Base-by-base conservation (phyloP, 257 asterid genomes). In the Solanum tacnaense region DNA sequence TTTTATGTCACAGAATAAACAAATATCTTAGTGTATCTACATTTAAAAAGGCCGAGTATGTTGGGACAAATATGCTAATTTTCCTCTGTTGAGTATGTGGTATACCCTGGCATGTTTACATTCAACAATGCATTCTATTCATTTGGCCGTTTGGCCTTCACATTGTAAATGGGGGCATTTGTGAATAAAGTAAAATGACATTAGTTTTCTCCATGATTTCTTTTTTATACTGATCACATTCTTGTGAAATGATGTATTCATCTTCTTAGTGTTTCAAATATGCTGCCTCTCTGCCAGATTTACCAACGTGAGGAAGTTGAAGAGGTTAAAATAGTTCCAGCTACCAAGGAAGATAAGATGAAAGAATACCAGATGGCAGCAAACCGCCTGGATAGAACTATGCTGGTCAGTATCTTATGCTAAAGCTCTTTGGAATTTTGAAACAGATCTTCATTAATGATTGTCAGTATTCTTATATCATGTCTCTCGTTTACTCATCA, bases 331-430 rank as follows among this genome's bases (percentile, higher is more conserved):
- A 95, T 93, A 84, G 96, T 92, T 82, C 68, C 94, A 68, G 93
- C 94, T 90, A 90, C 92, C 10, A 95, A 92, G 81, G 96, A 94
- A 88, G 94, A 82, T 88, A 88, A 72, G 91, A 90, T 92, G 91
- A 95, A 94, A 91, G 98, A 94, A 92, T 95, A 92, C 87, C 95
- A 93, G 88, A 88, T 94, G 79, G 98, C 98, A 85, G 98, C 98
- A 13, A 93, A 91, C 52, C 98, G 98, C 88, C 98, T 97, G 86
- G 93, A 93, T 84, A 94, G 86, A 72, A 83, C 96, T 70, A 92
- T 87, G 89, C 68, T 97, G 98, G 99, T 96, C 60, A 16, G 98
- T 92, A 44, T 82, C 82, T 87, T 67, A 36, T 35, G 20, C 62
- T 83, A 91, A 85, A 88, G 84, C 86, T 89, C 83, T 86, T 88